Conservation (phyloP, 164 flowering plant genomes). For the Sedum album region DNA sequence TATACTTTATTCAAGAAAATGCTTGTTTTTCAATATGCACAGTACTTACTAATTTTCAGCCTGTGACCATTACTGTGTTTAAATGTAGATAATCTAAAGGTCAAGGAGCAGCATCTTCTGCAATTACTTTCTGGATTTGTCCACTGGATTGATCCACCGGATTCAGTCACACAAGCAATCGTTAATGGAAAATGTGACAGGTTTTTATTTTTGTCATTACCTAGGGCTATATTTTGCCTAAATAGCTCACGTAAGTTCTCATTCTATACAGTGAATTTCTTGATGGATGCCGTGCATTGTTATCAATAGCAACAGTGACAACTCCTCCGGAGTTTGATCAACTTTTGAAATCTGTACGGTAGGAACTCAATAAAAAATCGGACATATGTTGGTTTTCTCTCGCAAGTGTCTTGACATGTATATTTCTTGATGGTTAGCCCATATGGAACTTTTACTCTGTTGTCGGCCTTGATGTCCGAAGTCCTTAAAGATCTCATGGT, state of each 20-base stretch:
- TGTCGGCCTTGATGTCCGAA: conserved; percentile 77
- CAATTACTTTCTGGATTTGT: conserved; percentile 71
- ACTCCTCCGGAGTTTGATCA: conserved; percentile 65
- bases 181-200: conserved; percentile 86
- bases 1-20: background rate
- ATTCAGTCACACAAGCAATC: conserved; percentile 47
- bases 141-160: conserved; percentile 84
- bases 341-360: conserved; percentile 82
- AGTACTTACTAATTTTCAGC: background rate
- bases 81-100: conserved; percentile 47
- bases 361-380: conserved; percentile 1
- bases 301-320: conserved; percentile 70
- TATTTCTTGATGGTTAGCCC: conserved; percentile 40
- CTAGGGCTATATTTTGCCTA: conserved; percentile 2
- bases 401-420: conserved; percentile 1
- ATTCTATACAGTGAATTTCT: conserved; percentile 69
- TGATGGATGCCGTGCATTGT: conserved; percentile 94
- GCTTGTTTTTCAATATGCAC: background rate
- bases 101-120: conserved; percentile 63
- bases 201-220: conserved; percentile 25
- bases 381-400: background rate
- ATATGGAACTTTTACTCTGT: conserved; percentile 68
- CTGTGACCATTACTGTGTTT: background rate
- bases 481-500: conserved; percentile 51
- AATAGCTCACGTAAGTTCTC: background rate